These are phyloP conservation scores for Tubosaeta brunneosetosa DNA, from an alignment of 768 basidiomycete genomes.

Conservation along the genomic window DNA sequence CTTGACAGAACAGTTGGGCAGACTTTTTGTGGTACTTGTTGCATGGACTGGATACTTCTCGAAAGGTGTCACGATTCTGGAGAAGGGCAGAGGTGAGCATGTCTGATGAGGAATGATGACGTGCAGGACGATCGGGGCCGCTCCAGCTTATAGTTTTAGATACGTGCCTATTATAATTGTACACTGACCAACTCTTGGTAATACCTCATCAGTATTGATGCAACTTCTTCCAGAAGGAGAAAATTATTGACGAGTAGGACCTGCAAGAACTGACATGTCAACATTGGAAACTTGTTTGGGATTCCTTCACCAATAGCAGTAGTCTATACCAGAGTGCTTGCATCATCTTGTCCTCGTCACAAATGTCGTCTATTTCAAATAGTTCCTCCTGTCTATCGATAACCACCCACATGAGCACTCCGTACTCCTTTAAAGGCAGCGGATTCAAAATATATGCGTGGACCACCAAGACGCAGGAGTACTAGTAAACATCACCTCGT, in stretches of 20 bases:
- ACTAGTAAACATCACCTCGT: conserved; percentile 42
- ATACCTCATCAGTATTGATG: conserved; percentile 42
- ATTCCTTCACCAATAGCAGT: conserved; percentile 50
- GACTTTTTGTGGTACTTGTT: background rate
- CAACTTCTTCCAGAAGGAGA: conserved; percentile 47
- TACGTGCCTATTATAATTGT: conserved; percentile 35
- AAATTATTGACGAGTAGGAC: conserved; percentile 52
- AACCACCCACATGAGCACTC: conserved; percentile 64
- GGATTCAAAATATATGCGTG: conserved; percentile 58
- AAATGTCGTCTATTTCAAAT: conserved; percentile 64
- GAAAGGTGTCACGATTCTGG: too few relatives aligned
- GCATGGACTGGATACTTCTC: too few relatives aligned
- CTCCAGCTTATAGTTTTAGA: too few relatives aligned
- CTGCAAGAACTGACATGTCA: conserved; percentile 29
- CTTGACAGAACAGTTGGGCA: background rate
- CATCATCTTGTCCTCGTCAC: conserved; percentile 76
- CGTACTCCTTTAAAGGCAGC: conserved; percentile 56
- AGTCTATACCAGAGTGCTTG: conserved; percentile 71
- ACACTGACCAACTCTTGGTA: conserved; percentile 50
- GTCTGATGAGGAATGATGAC: too few relatives aligned
- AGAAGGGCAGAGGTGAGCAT: background rate
- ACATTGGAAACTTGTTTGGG: background rate
- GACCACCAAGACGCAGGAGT: conserved; percentile 66
- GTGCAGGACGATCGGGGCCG: too few relatives aligned
- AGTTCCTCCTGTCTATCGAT: conserved; percentile 73